Evolutionary conservation across 225 moss, liverwort and hornwort genomes (phyloP).

Genomic region (Marchantia paleacea): DNA sequence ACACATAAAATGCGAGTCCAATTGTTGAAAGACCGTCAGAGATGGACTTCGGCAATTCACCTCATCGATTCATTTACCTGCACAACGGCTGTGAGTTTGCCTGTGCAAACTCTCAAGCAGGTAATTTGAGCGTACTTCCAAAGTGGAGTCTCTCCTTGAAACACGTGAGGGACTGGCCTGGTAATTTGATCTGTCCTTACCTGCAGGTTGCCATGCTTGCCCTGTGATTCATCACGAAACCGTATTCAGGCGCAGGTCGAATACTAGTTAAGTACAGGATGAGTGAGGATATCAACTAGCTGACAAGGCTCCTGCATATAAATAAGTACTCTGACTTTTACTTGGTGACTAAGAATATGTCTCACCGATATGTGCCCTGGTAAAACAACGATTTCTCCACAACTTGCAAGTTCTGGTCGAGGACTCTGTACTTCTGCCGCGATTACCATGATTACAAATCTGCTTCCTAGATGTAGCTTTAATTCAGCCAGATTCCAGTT

Average conservation of each 20-base stretch:
- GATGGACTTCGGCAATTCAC: not conserved
- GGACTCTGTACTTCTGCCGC: not conserved
- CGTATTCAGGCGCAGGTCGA: not conserved
- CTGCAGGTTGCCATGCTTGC: not conserved
- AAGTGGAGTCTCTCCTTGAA: not conserved
- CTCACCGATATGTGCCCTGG: not conserved
- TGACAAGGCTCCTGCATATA: not conserved
- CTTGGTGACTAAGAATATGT: not conserved
- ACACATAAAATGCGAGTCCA: not conserved
- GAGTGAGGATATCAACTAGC: too few relatives aligned
- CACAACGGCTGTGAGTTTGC: not conserved
- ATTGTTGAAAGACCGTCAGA: not conserved
- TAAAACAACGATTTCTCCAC: not conserved
- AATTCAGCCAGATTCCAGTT: not conserved
- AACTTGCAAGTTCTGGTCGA: not conserved
- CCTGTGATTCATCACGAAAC: not conserved
- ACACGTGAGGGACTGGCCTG: not conserved
- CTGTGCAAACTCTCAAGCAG: not conserved
- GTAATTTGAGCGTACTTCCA: not conserved
- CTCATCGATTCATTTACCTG: not conserved
- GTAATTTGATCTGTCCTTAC: not conserved
- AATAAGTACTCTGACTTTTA: not conserved
- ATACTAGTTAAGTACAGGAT: not conserved
- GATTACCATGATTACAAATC: not conserved
- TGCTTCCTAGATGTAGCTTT: not conserved